These are phyloP conservation scores for Ceratorhiza oryzae-sativae DNA, from an alignment of 1,284 basidiomycete species.

Conservation along the genomic window DNA sequence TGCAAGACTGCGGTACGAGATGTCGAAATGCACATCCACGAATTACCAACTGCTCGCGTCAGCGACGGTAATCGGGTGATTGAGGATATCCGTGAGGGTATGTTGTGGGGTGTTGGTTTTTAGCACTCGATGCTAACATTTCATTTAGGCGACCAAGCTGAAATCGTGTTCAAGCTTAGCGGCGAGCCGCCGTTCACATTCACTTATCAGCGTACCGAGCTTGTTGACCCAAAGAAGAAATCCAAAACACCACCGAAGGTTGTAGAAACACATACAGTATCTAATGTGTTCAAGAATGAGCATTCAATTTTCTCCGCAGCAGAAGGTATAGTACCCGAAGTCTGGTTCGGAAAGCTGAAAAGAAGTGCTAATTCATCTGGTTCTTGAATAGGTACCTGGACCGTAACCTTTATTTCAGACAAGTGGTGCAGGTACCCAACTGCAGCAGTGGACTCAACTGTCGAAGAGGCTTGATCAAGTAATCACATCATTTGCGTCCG, in stretches of 20 bases:
- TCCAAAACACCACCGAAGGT: slow-evolving; percentile 68
- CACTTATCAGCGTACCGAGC: slow-evolving; percentile 85
- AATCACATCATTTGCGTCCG: neutral
- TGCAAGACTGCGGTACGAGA: slow-evolving; percentile 84
- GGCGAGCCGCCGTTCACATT: slow-evolving; percentile 97
- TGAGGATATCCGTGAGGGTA: slow-evolving; percentile 86
- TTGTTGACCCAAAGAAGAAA: slow-evolving; percentile 63
- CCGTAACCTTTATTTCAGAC: slow-evolving; percentile 88
- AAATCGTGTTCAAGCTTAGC: slow-evolving; percentile 86
- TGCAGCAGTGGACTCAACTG: slow-evolving; percentile 53
- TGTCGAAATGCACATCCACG: slow-evolving; percentile 78
- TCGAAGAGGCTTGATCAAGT: slow-evolving; percentile 47
- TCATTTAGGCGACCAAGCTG: slow-evolving; percentile 80
- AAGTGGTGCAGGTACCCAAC: slow-evolving; percentile 82
- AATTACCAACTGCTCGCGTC: slow-evolving; percentile 86
- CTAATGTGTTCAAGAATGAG: slow-evolving; percentile 75
- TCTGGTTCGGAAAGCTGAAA: too few species aligned
- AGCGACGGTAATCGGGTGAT: slow-evolving; percentile 81
- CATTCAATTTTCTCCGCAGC: slow-evolving; percentile 89
- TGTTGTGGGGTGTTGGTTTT: slow-evolving; percentile 11
- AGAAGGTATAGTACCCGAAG: slow-evolving; percentile 67
- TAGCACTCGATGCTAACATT: neutral
- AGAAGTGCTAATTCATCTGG: neutral
- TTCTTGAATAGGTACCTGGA: slow-evolving; percentile 76
- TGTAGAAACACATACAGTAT: slow-evolving; percentile 87